Base-by-base conservation (phyloP, 768 basidiomycete genomes). In the Amanita thiersii region DNA sequence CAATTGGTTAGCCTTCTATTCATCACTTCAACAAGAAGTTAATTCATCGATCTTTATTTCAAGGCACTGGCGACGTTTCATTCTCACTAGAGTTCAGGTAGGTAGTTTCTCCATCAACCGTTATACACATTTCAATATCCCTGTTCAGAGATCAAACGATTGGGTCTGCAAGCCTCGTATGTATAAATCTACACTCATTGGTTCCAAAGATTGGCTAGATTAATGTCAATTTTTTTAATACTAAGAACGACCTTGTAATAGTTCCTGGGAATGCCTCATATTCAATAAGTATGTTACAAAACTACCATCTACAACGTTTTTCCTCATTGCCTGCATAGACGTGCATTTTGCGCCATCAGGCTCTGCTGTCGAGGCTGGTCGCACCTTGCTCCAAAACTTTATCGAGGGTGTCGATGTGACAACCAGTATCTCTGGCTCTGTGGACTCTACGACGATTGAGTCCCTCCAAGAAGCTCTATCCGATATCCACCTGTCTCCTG, bases 261-360 rank as follows among this genome's bases (percentile, higher is more conserved):
- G 51, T 66, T 11, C 81, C 83, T 0, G 81, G 81, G 18, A 72
- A 70, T 43, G 56, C 61, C 31, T 65, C 58, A 31, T 80, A 83
- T 49, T 57, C 75, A 2, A 82, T 77, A 33, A 68, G 76, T 75
- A 44, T 26, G 58, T 31, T 11, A 30, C 24, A 11, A 20, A 21
- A 38, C 28, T 5, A 8, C 11, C 21, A 21, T 21, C 5, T 21
- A 26, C 6, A 11, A 17, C 33, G 30, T 4, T 8, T 24, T 12
- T 12, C 17, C 36, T 36, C 12, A 25, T 28, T 46, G 5, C 33
- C n/a, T 31, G 6, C 29, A 3, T 45, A 72, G 79, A 77, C 44
- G 79, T 86, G 3, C 65, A 77, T 37, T 85, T 70, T 57, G 65
- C 73, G 7, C 76, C 79, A 0, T 73, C 77, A 47, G 76, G 75